Base-by-base conservation (phyloP, 2,329 filamentous ascomycete genomes). In the Purpureocillium lavendulum region DNA sequence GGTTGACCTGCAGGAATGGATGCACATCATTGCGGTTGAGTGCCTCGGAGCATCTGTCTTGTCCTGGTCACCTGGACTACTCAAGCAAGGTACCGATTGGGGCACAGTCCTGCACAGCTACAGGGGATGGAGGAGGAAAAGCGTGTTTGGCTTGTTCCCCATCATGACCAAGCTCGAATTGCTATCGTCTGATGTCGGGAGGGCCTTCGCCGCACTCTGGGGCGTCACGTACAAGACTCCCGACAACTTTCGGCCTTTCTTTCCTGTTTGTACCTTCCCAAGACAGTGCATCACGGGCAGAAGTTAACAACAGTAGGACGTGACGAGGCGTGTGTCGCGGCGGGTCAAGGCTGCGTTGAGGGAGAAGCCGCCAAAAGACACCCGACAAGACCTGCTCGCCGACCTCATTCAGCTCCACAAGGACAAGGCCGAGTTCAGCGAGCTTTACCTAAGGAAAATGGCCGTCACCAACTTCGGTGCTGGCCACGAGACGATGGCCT, bases 391-490 rank as follows among this genome's bases (percentile, higher is more conserved):
- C 45, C 53, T 75, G 0, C 53, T 73, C 1, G 49, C 56, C 3
- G 70, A 74, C 41, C 47, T 75, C 2, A 65, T 75, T 12, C 54
- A 59, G 17, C 54, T 75, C 1, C 66, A 73, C 48, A 54, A 56
- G 12, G 54, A 62, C 4, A 66, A 62, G 15, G 64, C 69, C 1
- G 64, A 64, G 6, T 74, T 75, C 42, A 67, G 50, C 1, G 63
- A 69, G 18, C 53, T 48, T 0, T 74, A 75, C 38, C 59, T 75
- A 9, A 64, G 66, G 3, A 67, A 71, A 21, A 69, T 75, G 59
- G 69, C 68, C 3, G 59, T 73, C 3, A 74, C 71, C 2, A 75
- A 75, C 45, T 75, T 75, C 46, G 71, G 71, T 10, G 71, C 71
- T 1, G 71, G 71, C 0, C 71, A 75, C 42, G 71, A 75, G 47